These are phyloP conservation scores for Huntiella savannae DNA, from an alignment of 2,329 filamentous ascomycete species.

Conservation along the genomic window DNA sequence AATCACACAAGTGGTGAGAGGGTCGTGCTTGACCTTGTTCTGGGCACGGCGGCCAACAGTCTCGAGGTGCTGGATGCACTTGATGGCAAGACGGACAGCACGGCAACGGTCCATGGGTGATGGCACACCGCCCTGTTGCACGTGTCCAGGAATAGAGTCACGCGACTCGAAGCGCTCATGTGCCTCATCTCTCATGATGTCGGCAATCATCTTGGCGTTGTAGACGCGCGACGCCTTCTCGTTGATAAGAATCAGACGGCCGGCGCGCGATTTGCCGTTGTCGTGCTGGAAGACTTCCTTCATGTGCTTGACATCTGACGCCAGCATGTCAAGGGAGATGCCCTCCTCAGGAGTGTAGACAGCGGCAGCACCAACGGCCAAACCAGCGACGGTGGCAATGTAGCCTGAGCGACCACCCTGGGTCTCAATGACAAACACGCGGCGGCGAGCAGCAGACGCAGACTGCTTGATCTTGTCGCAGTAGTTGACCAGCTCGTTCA, in stretches of 20 bases:
- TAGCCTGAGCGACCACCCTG: constrained; percentile 92
- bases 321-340: constrained; percentile 81
- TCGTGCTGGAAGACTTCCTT: constrained; percentile 72
- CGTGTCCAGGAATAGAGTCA: constrained; percentile 80
- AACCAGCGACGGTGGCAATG: constrained; percentile 72
- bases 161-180: constrained; percentile 82
- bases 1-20: constrained; percentile 61
- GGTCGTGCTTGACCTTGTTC: constrained; percentile 52
- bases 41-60: constrained; percentile 46
- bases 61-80: constrained; percentile 85
- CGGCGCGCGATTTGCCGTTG: constrained; percentile 71
- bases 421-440: constrained; percentile 95
- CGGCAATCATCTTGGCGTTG: constrained; percentile 78
- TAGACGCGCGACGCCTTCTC: constrained; percentile 85
- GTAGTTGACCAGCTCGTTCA: constrained; percentile 87
- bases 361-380: constrained; percentile 78
- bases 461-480: constrained; percentile 97
- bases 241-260: constrained; percentile 90
- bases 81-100: constrained; percentile 79
- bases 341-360: constrained; percentile 97
- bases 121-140: constrained; percentile 83
- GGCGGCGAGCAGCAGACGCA: constrained; percentile 75
- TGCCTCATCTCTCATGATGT: constrained; percentile 88
- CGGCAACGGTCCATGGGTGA: constrained; percentile 92
- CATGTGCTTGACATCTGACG: constrained; percentile 73